Evolutionary conservation across 2,329 filamentous ascomycete species (phyloP).

Genomic region (Periconia sp.): DNA sequence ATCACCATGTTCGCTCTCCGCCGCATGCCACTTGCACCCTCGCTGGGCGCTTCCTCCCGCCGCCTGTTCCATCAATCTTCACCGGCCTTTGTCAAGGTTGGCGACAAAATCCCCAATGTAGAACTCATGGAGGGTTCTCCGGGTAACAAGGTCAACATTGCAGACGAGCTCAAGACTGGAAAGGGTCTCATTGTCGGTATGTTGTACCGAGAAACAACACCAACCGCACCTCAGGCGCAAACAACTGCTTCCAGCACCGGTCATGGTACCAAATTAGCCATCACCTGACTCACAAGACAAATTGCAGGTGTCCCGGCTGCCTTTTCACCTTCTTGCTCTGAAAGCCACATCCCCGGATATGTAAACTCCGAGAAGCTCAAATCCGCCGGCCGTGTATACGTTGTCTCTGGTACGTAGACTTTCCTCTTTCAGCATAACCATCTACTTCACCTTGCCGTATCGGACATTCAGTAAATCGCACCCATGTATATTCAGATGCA

Average conservation of each 20-base stretch:
- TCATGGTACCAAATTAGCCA: neutral
- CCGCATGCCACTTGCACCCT: conserved; percentile 25
- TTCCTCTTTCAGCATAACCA: neutral
- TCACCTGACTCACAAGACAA: conserved; percentile 33
- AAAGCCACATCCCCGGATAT: conserved; percentile 80
- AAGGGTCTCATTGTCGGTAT: conserved; percentile 74
- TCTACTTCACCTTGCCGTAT: neutral
- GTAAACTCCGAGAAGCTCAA: conserved; percentile 78
- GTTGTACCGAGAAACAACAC: conserved; percentile 2
- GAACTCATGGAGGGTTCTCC: conserved; percentile 84
- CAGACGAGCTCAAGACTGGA: conserved; percentile 68
- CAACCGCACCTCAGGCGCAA: no score
- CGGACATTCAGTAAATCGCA: neutral
- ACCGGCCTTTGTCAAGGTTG: conserved; percentile 68
- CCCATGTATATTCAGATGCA: neutral
- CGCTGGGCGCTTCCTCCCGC: conserved; percentile 19
- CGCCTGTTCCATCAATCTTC: conserved; percentile 65
- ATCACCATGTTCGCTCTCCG: conserved; percentile 28
- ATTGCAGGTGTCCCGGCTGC: conserved; percentile 47
- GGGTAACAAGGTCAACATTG: conserved; percentile 86
- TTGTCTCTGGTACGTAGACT: conserved; percentile 61
- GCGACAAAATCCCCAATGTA: conserved; percentile 76
- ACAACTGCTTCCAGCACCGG: neutral
- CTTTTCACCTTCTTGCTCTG: conserved; percentile 62
- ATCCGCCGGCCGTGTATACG: conserved; percentile 80